These are phyloP conservation scores for Serendipita vermifera DNA, from an alignment of 768 basidiomycete species.

Conservation along the genomic window DNA sequence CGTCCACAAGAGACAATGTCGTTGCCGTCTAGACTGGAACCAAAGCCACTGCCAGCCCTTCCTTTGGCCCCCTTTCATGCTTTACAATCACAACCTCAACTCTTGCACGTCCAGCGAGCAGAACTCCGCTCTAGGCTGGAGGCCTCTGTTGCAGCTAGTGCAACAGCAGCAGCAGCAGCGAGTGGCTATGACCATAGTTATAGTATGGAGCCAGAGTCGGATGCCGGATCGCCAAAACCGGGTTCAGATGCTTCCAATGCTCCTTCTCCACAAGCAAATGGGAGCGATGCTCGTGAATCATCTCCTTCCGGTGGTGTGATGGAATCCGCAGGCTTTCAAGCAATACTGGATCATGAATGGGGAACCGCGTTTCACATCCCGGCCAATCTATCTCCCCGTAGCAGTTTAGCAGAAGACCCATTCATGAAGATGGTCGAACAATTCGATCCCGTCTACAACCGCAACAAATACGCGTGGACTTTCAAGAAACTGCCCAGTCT, in stretches of 20 bases:
- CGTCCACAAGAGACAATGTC: background rate
- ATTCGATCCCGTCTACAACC: conserved; percentile 6
- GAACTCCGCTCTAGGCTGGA: background rate
- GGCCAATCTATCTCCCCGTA: conserved; percentile 5
- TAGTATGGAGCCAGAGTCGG: background rate
- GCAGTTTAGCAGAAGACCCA: conserved; percentile 5
- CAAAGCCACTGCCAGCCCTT: background rate
- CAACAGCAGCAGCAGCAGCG: background rate
- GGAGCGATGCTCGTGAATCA: background rate
- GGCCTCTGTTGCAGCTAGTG: too few species aligned
- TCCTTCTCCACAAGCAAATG: background rate
- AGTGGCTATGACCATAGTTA: too few species aligned
- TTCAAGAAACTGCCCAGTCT: background rate
- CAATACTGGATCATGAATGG: conserved; percentile 7
- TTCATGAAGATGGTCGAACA: conserved; percentile 9
- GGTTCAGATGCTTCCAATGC: background rate
- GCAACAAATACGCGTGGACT: conserved; percentile 3
- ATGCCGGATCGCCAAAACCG: background rate
- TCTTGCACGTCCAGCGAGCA: background rate
- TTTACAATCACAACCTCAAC: background rate
- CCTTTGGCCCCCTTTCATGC: background rate
- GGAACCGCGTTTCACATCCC: conserved; percentile 8
- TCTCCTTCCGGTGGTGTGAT: background rate
- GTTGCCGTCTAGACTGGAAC: conserved; percentile 1
- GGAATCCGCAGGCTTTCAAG: background rate